Conservation (phyloP, 768 basidiomycete species). For the Pleurotus sapidus region DNA sequence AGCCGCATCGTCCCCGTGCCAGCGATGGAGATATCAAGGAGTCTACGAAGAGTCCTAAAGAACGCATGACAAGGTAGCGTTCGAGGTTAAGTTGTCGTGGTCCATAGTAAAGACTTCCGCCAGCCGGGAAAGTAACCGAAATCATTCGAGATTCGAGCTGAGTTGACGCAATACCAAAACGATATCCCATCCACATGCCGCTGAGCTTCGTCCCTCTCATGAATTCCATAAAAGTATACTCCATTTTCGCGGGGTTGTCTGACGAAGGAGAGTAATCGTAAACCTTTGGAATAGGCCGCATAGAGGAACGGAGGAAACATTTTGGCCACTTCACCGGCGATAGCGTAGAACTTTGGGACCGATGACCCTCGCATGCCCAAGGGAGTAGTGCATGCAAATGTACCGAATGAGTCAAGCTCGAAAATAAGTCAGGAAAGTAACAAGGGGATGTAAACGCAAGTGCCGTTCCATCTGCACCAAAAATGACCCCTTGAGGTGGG, state of each 20-base stretch:
- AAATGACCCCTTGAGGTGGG: too few species aligned
- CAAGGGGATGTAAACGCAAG: too few species aligned
- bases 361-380: not conserved
- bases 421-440: too few species aligned
- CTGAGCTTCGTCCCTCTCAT: slow-evolving; percentile 30
- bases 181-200: slow-evolving; percentile 30
- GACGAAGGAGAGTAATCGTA: slow-evolving; percentile 8
- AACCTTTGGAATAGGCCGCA: not conserved
- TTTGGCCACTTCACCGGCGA: slow-evolving; percentile 27
- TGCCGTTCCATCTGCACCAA: too few species aligned
- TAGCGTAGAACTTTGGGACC: slow-evolving; percentile 21
- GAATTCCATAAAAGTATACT: slow-evolving; percentile 36
- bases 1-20: too few species aligned
- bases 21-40: too few species aligned
- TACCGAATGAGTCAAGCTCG: too few species aligned
- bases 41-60: too few species aligned
- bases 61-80: slow-evolving; percentile 47
- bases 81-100: slow-evolving; percentile 48
- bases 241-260: slow-evolving; percentile 24
- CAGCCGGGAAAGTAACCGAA: slow-evolving; percentile 38
- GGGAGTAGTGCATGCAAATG: not conserved
- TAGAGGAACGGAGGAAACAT: slow-evolving; percentile 18
- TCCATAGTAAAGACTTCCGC: slow-evolving; percentile 42
- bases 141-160: slow-evolving; percentile 38
- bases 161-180: slow-evolving; percentile 34